Percentiles rank a stretch among this genome's conserved stretches.
Evolutionary conservation across 768 basidiomycete species (phyloP).

Genomic region (Flagelloscypha sp.): DNA sequence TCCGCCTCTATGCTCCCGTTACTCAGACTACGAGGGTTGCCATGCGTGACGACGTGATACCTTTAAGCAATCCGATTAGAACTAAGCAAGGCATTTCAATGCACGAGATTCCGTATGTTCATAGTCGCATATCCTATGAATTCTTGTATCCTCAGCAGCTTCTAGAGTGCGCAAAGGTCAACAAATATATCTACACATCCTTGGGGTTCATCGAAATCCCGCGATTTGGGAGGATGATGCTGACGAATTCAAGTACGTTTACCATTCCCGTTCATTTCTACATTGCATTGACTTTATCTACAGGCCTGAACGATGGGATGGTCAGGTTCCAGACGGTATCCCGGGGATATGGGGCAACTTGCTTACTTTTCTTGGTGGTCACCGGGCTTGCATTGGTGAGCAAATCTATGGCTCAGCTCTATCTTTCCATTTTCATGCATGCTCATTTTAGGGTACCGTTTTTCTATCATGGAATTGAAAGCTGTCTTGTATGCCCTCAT

Average conservation of each 20-base stretch:
- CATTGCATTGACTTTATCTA: background rate
- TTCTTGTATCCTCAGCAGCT: background rate
- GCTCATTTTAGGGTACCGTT: too few relatives aligned
- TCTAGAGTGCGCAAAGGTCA: conserved; percentile 19
- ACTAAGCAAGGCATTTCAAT: conserved; percentile 35
- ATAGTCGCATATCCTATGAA: too few relatives aligned
- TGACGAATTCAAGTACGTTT: conserved; percentile 29
- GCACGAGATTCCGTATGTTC: conserved; percentile 19
- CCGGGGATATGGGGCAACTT: conserved; percentile 57
- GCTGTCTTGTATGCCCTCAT: conserved; percentile 41
- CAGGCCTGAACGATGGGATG: conserved; percentile 61
- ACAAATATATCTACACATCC: conserved; percentile 23
- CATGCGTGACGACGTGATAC: conserved; percentile 44
- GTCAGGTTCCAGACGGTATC: conserved; percentile 36
- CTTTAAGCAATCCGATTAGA: conserved; percentile 36
- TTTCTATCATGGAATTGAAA: conserved; percentile 47
- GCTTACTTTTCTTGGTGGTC: conserved; percentile 57
- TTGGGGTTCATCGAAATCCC: conserved; percentile 36
- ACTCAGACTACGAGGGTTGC: conserved; percentile 34
- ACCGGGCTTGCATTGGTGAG: conserved; percentile 55
- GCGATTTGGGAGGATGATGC: conserved; percentile 38
- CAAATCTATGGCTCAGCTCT: conserved; percentile 37
- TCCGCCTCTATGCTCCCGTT: conserved; percentile 50
- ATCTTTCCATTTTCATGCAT: background rate
- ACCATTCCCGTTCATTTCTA: background rate